Evolutionary conservation across 495 filamentous ascomycete species (phyloP).

Genomic region (Xylaria scruposa): DNA sequence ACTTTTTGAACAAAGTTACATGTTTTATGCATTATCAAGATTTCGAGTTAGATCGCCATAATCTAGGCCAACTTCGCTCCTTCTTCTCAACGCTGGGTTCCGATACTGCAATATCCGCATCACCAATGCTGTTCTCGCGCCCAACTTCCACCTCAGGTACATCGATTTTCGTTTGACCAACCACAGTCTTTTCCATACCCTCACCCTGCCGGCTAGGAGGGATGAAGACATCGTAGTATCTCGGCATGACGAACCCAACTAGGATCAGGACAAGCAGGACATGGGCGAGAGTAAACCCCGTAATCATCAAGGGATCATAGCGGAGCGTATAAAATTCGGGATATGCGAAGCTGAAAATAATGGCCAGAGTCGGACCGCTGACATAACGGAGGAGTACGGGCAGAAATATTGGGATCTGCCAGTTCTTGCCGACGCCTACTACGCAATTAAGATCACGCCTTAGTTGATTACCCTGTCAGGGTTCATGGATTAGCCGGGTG

Average conservation of each 20-base stretch:
- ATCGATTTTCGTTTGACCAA: constrained; percentile 8
- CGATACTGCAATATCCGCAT: not conserved
- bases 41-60: not conserved
- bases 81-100: not conserved
- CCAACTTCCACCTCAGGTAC: constrained; percentile 1
- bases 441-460: constrained; percentile 26
- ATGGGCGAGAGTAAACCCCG: constrained; percentile 48
- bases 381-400: constrained; percentile 47
- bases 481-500: not conserved
- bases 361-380: constrained; percentile 46
- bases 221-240: constrained; percentile 48
- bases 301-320: constrained; percentile 48
- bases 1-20: not conserved
- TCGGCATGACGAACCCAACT: constrained; percentile 44
- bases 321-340: constrained; percentile 46
- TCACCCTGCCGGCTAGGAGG: constrained; percentile 39
- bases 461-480: constrained; percentile 27
- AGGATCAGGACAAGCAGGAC: constrained; percentile 39
- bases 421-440: constrained; percentile 40
- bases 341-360: constrained; percentile 52
- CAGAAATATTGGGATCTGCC: constrained; percentile 48
- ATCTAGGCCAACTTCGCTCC: not conserved
- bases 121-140: not conserved
- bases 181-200: constrained; percentile 30
- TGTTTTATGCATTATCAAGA: not conserved